Conservation (phyloP, 2,329 filamentous ascomycete genomes). For the Endothia cerciana region DNA sequence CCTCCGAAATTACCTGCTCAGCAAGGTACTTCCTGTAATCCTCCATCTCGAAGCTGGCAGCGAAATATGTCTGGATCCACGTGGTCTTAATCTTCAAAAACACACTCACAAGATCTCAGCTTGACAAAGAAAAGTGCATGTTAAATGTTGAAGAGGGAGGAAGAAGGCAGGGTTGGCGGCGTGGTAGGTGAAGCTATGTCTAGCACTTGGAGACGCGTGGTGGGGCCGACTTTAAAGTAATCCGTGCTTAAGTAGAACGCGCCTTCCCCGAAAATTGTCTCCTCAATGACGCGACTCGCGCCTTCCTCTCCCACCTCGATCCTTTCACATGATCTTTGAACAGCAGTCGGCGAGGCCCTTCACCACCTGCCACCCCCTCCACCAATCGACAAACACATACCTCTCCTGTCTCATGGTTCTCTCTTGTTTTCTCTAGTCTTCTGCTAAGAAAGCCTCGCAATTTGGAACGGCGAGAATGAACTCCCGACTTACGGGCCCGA, state of each 20-base stretch:
- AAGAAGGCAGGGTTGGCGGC: neutral
- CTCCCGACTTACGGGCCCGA: constrained; percentile 12
- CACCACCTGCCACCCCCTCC: neutral
- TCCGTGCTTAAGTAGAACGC: constrained; percentile 12
- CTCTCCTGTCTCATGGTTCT: neutral
- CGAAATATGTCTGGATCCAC: neutral
- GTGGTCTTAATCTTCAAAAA: neutral
- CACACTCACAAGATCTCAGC: neutral
- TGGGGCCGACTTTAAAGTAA: constrained; percentile 16
- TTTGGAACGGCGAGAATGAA: constrained; percentile 11
- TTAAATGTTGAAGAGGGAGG: neutral
- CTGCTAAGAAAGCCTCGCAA: neutral
- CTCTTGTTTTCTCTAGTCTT: neutral
- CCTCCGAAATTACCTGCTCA: constrained; percentile 75
- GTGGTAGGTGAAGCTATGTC: neutral
- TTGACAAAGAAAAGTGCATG: neutral
- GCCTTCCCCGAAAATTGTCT: constrained; percentile 15
- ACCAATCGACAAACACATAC: neutral
- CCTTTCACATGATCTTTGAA: neutral
- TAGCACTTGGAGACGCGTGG: constrained; percentile 10
- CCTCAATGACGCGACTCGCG: constrained; percentile 19
- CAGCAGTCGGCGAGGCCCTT: neutral
- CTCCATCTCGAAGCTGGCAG: constrained; percentile 46
- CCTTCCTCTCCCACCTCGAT: neutral
- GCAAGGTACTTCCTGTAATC: constrained; percentile 75